Conservation (phyloP, 768 basidiomycete genomes). For the Tulasnella sp. region DNA sequence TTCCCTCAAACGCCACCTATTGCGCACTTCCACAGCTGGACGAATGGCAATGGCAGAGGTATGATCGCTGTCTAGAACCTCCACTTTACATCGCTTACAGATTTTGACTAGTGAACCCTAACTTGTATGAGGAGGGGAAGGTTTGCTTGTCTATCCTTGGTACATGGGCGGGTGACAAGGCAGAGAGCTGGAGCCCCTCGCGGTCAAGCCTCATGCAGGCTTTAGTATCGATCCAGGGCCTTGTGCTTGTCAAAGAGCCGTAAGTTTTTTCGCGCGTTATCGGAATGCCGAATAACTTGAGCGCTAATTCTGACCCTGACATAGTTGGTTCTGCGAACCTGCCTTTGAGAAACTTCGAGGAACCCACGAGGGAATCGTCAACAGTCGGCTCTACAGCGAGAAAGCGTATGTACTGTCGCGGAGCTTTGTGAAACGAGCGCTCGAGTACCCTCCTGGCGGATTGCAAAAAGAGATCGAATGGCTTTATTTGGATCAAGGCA, state of each 20-base stretch:
- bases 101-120: slow-evolving; percentile 23
- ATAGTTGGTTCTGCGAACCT: slow-evolving; percentile 83
- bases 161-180: slow-evolving; percentile 84
- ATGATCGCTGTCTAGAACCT: slow-evolving; percentile 22
- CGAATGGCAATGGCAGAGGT: slow-evolving; percentile 86
- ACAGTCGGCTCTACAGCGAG: slow-evolving; percentile 85
- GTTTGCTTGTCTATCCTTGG: slow-evolving; percentile 86
- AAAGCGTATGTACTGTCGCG: slow-evolving; percentile 87
- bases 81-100: background rate
- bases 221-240: slow-evolving; percentile 85
- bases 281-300: background rate
- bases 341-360: slow-evolving; percentile 87
- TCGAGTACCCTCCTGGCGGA: slow-evolving; percentile 63
- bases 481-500: slow-evolving; percentile 55
- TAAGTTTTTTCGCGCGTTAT: slow-evolving; percentile 32
- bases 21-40: slow-evolving; percentile 90
- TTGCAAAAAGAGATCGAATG: slow-evolving; percentile 61
- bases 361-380: slow-evolving; percentile 74
- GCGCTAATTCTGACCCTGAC: background rate
- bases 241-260: slow-evolving; percentile 88
- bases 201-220: slow-evolving; percentile 84
- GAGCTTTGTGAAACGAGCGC: slow-evolving; percentile 79
- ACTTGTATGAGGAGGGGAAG: slow-evolving; percentile 92
- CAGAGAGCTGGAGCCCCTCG: slow-evolving; percentile 75
- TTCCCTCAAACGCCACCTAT: slow-evolving; percentile 74